Base-by-base conservation (phyloP, 805 yeast genomes). In the Kuraishia floccosa region DNA sequence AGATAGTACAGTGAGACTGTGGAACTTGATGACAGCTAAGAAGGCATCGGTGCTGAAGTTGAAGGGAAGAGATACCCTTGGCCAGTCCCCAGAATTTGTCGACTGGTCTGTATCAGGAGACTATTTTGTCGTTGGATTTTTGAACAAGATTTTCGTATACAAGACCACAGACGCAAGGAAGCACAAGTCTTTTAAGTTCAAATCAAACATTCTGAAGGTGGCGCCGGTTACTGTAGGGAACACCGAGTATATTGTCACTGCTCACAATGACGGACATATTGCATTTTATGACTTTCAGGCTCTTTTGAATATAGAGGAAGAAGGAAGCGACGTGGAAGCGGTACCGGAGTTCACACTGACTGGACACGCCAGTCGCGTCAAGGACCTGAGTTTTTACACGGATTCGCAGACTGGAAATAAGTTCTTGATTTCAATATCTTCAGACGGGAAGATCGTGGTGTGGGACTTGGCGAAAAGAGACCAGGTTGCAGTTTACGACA, bases 21-120 rank as follows among this genome's bases (percentile, higher is more conserved):
- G 98, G 98, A 91, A 91, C 50, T 62, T 91, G 41, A 89, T 91
- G 97, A 89, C 96, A 1, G 91, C 85, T 10, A 82, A 83, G 50
- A 87, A 86, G 54, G 97, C 97, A 13, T 87, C 94, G 2, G 64
- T 71, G 8, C 59, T 87, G 54, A 86, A 81, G 47, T 57, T 82
- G 36, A 77, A 68, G 48, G 79, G 78, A 24, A 72, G 65, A 37
- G 82, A 77, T 46, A 75, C 78, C 40, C 54, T 66, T 36, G 78
- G 78, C 5, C 82, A 79, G 53, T 56, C 63, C 34, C 80, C 77
- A 27, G 76, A 74, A 37, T 61, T 59, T 46, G 81, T 77, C 7
- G 63, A 71, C 30, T 85, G 94, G 91, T 55, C 76, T 9, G 42
- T 58, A 2, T 58, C 56, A 25, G 94, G 95, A n/a, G 68, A 69